phyloP scores from a whole-genome alignment of 1,139 yeast genomes.

The Yamadazyma triangularis region DNA sequence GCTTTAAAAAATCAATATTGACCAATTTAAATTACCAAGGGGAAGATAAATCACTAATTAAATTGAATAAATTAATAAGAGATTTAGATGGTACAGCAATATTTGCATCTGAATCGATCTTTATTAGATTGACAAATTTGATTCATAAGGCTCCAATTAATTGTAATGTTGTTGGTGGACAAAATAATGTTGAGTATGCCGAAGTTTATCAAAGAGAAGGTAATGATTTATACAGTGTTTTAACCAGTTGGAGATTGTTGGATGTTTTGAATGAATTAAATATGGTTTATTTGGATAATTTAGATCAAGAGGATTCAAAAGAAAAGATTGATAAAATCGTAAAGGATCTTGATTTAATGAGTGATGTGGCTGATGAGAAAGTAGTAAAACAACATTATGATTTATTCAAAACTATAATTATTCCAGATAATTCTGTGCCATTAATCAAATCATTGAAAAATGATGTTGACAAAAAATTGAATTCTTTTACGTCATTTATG shows the following conservation, averaged over 20 bases:
- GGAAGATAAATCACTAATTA: slow-evolving; percentile 17
- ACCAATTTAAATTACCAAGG: slow-evolving; percentile 31
- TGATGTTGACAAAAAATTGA: slow-evolving; percentile 17
- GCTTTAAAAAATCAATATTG: slow-evolving; percentile 24
- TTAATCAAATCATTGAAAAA: slow-evolving; percentile 18
- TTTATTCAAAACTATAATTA: slow-evolving; percentile 26
- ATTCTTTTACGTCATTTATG: slow-evolving; percentile 16
- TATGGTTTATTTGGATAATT: slow-evolving; percentile 21
- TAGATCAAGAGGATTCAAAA: slow-evolving; percentile 6
- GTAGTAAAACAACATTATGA: slow-evolving; percentile 18
- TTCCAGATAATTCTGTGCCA: slow-evolving; percentile 17
- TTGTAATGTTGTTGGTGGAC: slow-evolving; percentile 21
- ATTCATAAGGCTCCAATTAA: slow-evolving; percentile 19
- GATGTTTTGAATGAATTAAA: slow-evolving; percentile 33
- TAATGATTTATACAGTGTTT: slow-evolving; percentile 21
- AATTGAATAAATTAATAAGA: slow-evolving; percentile 24
- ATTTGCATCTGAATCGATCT: slow-evolving; percentile 25
- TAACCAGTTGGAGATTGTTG: slow-evolving; percentile 36
- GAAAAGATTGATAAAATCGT: slow-evolving; percentile 17
- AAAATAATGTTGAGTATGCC: slow-evolving; percentile 26
- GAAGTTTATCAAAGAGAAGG: slow-evolving; percentile 22
- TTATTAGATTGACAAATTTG: slow-evolving; percentile 27
- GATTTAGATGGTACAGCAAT: slow-evolving; percentile 31
- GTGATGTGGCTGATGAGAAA: slow-evolving; percentile 12
- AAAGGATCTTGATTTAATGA: slow-evolving; percentile 21